A percentile compares a stretch with the other conserved stretches of the same genome.
phyloP scores from a whole-genome alignment of 805 yeast genomes.

The Yarrowia phangngaensis region DNA sequence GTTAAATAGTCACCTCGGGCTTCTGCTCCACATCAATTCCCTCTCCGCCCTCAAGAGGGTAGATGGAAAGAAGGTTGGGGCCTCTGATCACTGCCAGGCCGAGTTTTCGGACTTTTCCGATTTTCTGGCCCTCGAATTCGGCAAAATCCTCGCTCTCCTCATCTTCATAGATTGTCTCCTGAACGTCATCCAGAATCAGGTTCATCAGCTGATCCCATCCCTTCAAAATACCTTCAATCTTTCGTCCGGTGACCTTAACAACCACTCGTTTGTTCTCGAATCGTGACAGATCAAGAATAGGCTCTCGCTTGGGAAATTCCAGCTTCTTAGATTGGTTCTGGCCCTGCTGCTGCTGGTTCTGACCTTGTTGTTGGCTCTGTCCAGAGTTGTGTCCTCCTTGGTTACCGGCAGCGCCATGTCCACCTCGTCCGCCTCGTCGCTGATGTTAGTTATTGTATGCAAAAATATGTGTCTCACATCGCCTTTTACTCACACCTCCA shows the following conservation, averaged over 20 bases:
- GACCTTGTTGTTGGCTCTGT: slow-evolving; percentile 29
- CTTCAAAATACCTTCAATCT: slow-evolving; percentile 71
- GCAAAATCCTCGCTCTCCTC: slow-evolving; percentile 47
- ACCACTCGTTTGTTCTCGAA: slow-evolving; percentile 69
- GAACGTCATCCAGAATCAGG: slow-evolving; percentile 57
- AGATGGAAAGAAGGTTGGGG: slow-evolving; percentile 62
- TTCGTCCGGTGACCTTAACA: slow-evolving; percentile 79
- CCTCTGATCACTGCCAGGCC: slow-evolving; percentile 86
- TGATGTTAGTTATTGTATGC: slow-evolving; percentile 2
- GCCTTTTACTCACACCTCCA: slow-evolving; percentile 26
- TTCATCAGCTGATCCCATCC: slow-evolving; percentile 97
- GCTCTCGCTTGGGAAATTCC: slow-evolving; percentile 86
- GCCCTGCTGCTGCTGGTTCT: slow-evolving; percentile 34
- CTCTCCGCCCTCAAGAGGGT: slow-evolving; percentile 71
- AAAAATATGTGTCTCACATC: not conserved
- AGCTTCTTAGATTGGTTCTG: slow-evolving; percentile 37
- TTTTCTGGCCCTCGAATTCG: slow-evolving; percentile 55
- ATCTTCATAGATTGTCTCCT: slow-evolving; percentile 48
- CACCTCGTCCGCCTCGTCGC: slow-evolving; percentile 29
- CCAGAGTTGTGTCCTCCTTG: slow-evolving; percentile 27
- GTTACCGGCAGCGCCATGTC: slow-evolving; percentile 29
- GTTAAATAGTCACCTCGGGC: slow-evolving; percentile 24
- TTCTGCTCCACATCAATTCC: slow-evolving; percentile 41
- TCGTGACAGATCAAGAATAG: slow-evolving; percentile 74
- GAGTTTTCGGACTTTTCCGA: slow-evolving; percentile 58